Percentiles rank a stretch among this genome's conserved stretches.
phyloP scores from a whole-genome alignment of 1,139 yeast species.

The Lodderomyces theae region DNA sequence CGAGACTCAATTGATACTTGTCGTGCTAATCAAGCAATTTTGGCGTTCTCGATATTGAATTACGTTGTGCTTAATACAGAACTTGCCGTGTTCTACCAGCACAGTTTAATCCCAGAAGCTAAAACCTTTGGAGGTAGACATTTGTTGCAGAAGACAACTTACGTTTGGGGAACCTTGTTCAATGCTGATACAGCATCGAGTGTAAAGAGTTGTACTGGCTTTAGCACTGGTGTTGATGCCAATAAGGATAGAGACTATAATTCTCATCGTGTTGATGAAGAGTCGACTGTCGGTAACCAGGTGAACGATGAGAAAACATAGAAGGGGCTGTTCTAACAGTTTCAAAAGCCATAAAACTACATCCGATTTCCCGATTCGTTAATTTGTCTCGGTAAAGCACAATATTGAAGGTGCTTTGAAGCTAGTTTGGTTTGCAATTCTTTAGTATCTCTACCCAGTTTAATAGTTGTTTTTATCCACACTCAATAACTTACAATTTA shows the following conservation, averaged over 20 bases:
- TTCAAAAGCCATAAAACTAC: no score
- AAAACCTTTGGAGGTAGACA: slow-evolving; percentile 9
- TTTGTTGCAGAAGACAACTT: slow-evolving; percentile 1
- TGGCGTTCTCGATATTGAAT: slow-evolving; percentile 27
- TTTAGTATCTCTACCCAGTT: no score
- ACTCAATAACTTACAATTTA: no score
- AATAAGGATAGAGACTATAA: background rate
- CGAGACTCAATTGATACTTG: slow-evolving; percentile 16
- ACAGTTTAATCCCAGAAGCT: slow-evolving; percentile 21
- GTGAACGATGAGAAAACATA: background rate
- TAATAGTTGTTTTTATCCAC: no score
- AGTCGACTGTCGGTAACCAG: background rate
- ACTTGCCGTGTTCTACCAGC: slow-evolving; percentile 21
- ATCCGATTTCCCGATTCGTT: no score
- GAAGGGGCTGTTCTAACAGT: background rate
- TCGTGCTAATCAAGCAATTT: slow-evolving; percentile 24
- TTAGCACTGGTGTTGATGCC: background rate
- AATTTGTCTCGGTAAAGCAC: no score
- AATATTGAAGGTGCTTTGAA: no score
- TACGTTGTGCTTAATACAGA: slow-evolving; percentile 27
- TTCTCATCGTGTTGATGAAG: background rate
- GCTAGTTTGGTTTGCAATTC: no score
- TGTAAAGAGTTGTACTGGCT: background rate
- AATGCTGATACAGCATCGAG: background rate
- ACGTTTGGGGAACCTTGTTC: slow-evolving; percentile 5